These are phyloP conservation scores for Fusarium abutilonis DNA, from an alignment of 2,329 filamentous ascomycete species.

Conservation along the genomic window DNA sequence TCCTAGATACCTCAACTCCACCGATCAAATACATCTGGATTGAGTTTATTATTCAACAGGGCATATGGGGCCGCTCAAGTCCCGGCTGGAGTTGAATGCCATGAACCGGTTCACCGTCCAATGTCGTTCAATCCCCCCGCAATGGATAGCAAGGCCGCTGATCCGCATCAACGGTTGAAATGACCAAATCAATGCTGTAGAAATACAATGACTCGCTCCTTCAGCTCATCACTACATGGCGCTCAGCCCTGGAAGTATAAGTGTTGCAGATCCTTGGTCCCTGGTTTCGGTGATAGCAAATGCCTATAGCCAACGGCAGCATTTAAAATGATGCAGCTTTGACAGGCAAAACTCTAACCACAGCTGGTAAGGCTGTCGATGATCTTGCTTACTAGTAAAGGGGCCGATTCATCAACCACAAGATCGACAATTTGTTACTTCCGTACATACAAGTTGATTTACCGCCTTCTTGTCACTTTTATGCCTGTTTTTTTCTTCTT, in stretches of 20 bases:
- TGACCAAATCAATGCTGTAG: background rate
- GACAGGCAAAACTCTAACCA: conserved; percentile 26
- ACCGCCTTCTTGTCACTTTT: conserved; percentile 14
- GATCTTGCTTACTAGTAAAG: conserved; percentile 9
- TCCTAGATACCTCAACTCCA: background rate
- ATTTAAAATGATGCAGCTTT: conserved; percentile 29
- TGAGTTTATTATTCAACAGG: conserved; percentile 11
- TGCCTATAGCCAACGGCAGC: conserved; percentile 15
- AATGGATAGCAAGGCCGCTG: conserved; percentile 12
- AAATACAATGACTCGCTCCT: conserved; percentile 20
- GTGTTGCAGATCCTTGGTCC: conserved; percentile 1
- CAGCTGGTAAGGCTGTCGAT: conserved; percentile 18
- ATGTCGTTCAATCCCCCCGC: conserved; percentile 21
- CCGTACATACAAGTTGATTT: conserved; percentile 6
- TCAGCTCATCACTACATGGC: background rate
- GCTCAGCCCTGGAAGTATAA: conserved; percentile 9
- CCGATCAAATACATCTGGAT: conserved; percentile 2
- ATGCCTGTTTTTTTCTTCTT: background rate
- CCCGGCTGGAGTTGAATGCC: conserved; percentile 9
- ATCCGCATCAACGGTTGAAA: conserved; percentile 10
- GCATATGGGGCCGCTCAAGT: background rate
- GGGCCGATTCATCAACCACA: conserved; percentile 4
- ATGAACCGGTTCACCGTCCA: conserved; percentile 1
- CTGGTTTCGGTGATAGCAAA: conserved; percentile 31
- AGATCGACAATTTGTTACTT: background rate